phyloP scores from a whole-genome alignment of 805 yeast species.

The Candida caryicola region DNA sequence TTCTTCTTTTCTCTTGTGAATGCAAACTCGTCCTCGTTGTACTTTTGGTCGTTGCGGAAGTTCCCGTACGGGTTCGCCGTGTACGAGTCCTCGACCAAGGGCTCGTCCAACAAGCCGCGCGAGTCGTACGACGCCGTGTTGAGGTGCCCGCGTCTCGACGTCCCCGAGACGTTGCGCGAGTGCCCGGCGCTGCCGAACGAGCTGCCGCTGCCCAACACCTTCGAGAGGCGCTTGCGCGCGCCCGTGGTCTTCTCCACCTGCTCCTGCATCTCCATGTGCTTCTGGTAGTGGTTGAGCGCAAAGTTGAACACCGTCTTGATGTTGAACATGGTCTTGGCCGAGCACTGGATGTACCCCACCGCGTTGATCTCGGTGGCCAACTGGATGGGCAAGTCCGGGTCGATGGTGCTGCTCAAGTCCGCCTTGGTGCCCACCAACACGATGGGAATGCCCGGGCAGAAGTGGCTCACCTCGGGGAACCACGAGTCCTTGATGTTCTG shows the following conservation, averaged over 20 bases:
- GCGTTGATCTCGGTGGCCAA: conserved; percentile 65
- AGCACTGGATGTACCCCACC: conserved; percentile 70
- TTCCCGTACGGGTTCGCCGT: conserved; percentile 36
- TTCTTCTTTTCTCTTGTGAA: conserved; percentile 34
- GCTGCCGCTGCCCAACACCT: conserved; percentile 25
- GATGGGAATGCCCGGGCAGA: conserved; percentile 77
- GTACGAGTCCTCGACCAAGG: conserved; percentile 39
- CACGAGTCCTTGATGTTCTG: conserved; percentile 76
- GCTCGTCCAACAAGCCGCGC: conserved; percentile 36
- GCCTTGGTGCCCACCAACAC: conserved; percentile 80
- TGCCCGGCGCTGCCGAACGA: conserved; percentile 15
- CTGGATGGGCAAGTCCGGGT: conserved; percentile 48
- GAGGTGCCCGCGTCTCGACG: conserved; percentile 32
- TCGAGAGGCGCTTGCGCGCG: conserved; percentile 33
- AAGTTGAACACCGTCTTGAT: conserved; percentile 65
- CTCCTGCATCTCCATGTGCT: conserved; percentile 33
- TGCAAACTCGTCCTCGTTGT: conserved; percentile 42
- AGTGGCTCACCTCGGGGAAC: conserved; percentile 83
- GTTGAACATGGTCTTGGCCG: conserved; percentile 68
- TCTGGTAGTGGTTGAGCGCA: conserved; percentile 49
- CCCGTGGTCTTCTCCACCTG: conserved; percentile 31
- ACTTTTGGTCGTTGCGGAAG: conserved; percentile 17
- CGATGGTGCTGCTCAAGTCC: conserved; percentile 48
- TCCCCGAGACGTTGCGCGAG: conserved; percentile 21
- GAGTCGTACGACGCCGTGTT: conserved; percentile 38